phyloP scores from a whole-genome alignment of 139 green algal genomes.

The Chlamydomonas incerta region DNA sequence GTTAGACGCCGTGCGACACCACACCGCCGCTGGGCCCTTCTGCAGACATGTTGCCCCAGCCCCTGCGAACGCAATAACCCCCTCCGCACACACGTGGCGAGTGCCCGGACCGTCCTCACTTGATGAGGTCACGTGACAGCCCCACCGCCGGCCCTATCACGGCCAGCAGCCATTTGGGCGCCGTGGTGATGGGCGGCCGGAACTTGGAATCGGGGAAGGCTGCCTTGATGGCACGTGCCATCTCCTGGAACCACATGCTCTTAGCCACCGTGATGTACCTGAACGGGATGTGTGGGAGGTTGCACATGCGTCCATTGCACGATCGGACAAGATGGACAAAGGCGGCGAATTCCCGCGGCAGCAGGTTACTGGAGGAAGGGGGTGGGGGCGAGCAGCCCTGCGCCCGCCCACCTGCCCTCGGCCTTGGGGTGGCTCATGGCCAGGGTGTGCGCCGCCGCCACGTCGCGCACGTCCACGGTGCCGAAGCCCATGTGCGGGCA shows the following conservation, averaged over 20 bases:
- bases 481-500: slow-evolving; percentile 20
- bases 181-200: background rate
- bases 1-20: no score
- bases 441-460: slow-evolving; percentile 62
- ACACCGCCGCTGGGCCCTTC: no score
- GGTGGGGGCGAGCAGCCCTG: no score
- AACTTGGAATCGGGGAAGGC: background rate
- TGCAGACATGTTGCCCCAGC: no score
- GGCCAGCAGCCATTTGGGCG: slow-evolving; percentile 38
- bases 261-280: background rate
- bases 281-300: no score
- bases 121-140: slow-evolving; percentile 1
- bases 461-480: slow-evolving; percentile 63
- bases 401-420: slow-evolving; percentile 35
- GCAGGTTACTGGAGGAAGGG: no score
- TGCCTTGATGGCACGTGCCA: background rate
- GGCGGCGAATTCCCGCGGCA: no score
- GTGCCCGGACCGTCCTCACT: slow-evolving; percentile 6
- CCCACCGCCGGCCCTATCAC: background rate
- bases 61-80: no score
- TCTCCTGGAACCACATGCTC: background rate
- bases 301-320: no score
- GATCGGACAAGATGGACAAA: no score
- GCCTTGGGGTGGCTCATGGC: slow-evolving; percentile 57
- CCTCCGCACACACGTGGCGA: no score